Evolutionary conservation across 2,329 filamentous ascomycete genomes (phyloP), one percentile per base, ranked within the genome.

Genomic region (Celoporthe dispersa): DNA sequence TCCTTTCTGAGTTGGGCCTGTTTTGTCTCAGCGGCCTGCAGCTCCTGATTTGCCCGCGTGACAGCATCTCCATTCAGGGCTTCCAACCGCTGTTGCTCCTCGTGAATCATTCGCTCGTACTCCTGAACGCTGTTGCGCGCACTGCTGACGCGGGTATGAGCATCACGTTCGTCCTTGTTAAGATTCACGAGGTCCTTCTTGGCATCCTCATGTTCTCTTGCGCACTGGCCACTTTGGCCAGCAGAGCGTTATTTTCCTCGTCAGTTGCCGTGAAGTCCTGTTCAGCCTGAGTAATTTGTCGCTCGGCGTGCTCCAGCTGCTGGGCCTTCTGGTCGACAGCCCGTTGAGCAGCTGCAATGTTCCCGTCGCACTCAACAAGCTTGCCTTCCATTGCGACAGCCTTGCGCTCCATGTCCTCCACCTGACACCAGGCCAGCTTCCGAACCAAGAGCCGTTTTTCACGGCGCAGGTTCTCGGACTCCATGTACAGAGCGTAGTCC

Each of bases 401-500:
- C 3, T 81, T 76, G 48, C 79, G 81, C 79, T 98, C 95, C 78
- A 92, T 86, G 68, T 93, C 90, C 64, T 90, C 87, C 1, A 98
- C 94, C 76, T 97, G 93, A 33, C 90, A 88, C 96, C 96, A 99
- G n/a, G 92, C 90, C 72, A 93, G 84, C 80, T 97, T 91, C 25
- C 87, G 84, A 59, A 85, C 82, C 60, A 92, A 83, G 33, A 87
- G 84, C 44, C 84, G 84, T 62, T 89, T 85, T 70, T 88, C 88
- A 28, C 85, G 83, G 48, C 89, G 86, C 74, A 97, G 85, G 19
- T 85, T 85, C 62, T 90, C 84, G 68, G 92, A 90, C 71, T 90
- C 89, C 67, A 91, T 86, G 0, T 91, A 88, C 1, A 88, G 81
- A 67, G 91, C 87, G 33, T 91, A 86, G 71, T 91, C 88, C 71